phyloP scores from a whole-genome alignment of 495 filamentous ascomycete genomes.

The Immersiella caudata region DNA sequence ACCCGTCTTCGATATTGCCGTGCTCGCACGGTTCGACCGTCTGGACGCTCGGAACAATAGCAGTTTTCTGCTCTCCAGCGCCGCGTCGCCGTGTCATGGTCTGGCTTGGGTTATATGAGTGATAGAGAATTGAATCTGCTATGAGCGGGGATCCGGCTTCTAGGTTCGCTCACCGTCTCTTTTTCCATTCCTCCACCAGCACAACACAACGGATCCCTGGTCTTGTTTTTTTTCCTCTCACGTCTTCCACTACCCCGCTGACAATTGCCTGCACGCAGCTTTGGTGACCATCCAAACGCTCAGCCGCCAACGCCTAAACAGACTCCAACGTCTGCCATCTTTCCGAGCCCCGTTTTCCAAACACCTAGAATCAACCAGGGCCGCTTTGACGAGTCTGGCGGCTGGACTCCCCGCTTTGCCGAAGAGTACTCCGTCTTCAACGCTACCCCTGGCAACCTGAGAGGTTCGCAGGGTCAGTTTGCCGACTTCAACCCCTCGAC shows the following conservation, averaged over 20 bases:
- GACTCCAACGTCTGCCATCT: constrained; percentile 67
- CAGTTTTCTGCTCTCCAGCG: constrained; percentile 4
- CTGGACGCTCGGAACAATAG: constrained; percentile 21
- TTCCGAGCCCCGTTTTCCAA: constrained; percentile 65
- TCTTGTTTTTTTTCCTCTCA: constrained; percentile 25
- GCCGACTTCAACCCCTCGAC: constrained; percentile 41
- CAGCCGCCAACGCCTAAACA: constrained; percentile 77
- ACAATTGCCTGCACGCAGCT: constrained; percentile 53
- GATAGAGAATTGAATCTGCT: constrained; percentile 47
- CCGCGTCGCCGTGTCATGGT: constrained; percentile 27
- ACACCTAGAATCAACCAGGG: constrained; percentile 61
- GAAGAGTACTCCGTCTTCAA: constrained; percentile 63
- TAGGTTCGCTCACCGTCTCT: constrained; percentile 58
- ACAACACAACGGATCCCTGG: constrained; percentile 4
- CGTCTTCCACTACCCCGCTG: constrained; percentile 30
- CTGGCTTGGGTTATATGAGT: constrained; percentile 26
- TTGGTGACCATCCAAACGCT: constrained; percentile 76
- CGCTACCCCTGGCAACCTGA: constrained; percentile 55
- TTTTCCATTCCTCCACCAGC: constrained; percentile 7
- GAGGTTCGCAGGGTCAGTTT: constrained; percentile 45
- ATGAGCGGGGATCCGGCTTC: constrained; percentile 79
- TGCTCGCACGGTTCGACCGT: constrained; percentile 20
- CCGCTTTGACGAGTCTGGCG: constrained; percentile 50
- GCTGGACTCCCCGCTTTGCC: constrained; percentile 59
- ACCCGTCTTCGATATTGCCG: constrained; percentile 19